A percentile compares a stretch with the other conserved stretches of the same genome.
phyloP scores from a whole-genome alignment of 306 rosid species.

The Clitoria ternatea region DNA sequence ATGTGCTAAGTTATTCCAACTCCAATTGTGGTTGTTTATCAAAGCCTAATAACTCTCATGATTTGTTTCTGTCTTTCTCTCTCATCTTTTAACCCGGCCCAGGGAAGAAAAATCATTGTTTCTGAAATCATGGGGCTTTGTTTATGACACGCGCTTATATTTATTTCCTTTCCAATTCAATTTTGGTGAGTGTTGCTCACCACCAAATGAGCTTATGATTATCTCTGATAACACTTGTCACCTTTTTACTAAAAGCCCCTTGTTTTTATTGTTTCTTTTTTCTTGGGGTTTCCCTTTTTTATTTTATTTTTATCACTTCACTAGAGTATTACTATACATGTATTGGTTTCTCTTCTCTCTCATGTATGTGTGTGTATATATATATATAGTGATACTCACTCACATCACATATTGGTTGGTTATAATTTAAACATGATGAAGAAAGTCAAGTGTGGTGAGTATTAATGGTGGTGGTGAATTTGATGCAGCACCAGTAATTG shows the following conservation, averaged over 20 bases:
- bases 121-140: constrained; percentile 49
- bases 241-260: constrained; percentile 44
- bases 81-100: constrained; percentile 16
- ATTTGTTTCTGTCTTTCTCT: constrained; percentile 16
- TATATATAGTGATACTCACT: neutral
- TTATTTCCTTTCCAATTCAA: constrained; percentile 20
- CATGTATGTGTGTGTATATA: neutral
- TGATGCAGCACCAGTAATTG: constrained; percentile 54
- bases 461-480: constrained; percentile 53
- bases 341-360: constrained; percentile 2
- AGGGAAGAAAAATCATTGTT: constrained; percentile 43
- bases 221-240: constrained; percentile 67
- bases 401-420: constrained; percentile 18
- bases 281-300: constrained; percentile 13
- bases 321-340: neutral
- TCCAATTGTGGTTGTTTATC: constrained; percentile 43
- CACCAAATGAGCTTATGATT: constrained; percentile 87
- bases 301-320: constrained; percentile 1
- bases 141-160: constrained; percentile 70
- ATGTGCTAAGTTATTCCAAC: constrained; percentile 23
- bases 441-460: constrained; percentile 31
- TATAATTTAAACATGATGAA: constrained; percentile 56
- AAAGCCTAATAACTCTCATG: constrained; percentile 52
- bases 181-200: constrained; percentile 55
- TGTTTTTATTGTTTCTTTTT: constrained; percentile 4